phyloP scores from a whole-genome alignment of 1,284 basidiomycete genomes.

The Sporisorium exsertum region DNA sequence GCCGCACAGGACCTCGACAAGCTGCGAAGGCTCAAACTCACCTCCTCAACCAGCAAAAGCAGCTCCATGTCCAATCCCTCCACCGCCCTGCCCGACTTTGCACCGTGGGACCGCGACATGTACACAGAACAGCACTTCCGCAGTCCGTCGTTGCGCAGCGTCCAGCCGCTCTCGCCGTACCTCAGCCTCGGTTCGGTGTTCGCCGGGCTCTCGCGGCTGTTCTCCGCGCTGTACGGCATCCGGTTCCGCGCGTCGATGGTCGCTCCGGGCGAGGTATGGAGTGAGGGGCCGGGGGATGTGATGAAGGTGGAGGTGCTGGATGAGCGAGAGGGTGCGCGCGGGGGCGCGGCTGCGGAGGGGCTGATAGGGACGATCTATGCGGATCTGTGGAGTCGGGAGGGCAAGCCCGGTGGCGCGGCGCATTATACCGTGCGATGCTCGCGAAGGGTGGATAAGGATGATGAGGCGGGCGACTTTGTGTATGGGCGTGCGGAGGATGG shows the following conservation, averaged over 20 bases:
- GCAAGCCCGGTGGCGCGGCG: conserved; percentile 90
- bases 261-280: conserved; percentile 85
- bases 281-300: conserved; percentile 76
- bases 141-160: conserved; percentile 30
- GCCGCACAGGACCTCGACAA: conserved; percentile 53
- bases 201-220: conserved; percentile 62
- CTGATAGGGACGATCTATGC: conserved; percentile 93
- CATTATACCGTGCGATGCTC: conserved; percentile 98
- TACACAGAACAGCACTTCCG: conserved; percentile 60
- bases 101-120: conserved; percentile 67
- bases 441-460: conserved; percentile 88
- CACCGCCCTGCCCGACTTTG: conserved; percentile 20
- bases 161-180: conserved; percentile 62
- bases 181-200: conserved; percentile 66
- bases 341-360: conserved; percentile 32
- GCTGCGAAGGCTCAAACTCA: conserved; percentile 52
- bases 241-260: conserved; percentile 57
- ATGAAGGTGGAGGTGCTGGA: conserved; percentile 92
- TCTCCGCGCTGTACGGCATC: conserved; percentile 64
- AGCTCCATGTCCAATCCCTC: conserved; percentile 21
- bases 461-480: conserved; percentile 77
- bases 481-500: conserved; percentile 71
- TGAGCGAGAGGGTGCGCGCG: conserved; percentile 77
- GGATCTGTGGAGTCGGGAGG: conserved; percentile 85
- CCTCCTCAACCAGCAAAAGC: conserved; percentile 4